Evolutionary conservation across 768 basidiomycete species (phyloP), one percentile per base, ranked within the genome.

Genomic region (Obba rivulosa): DNA sequence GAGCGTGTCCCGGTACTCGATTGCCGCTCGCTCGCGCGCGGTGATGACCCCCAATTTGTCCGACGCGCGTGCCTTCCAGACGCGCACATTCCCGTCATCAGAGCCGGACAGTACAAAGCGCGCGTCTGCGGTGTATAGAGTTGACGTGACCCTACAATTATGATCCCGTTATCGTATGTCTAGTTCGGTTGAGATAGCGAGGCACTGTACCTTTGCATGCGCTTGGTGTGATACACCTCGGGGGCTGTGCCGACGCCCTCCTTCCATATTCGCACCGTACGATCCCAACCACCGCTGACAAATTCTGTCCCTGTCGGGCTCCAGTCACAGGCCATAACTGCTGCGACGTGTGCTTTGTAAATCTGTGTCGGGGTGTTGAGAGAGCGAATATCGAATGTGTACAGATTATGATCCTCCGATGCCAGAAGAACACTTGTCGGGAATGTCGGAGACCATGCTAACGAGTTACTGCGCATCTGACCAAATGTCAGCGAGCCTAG

Each of bases 361-460:
- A 98, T 88, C 52, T 95, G 89, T 2, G 82, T 89, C 3, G 96
- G 92, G 2, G 78, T 73, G 11, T 78, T 69, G 20, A 99, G 76
- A 47, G 87, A 80, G 37, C 96, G 80, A 43, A 98, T 86, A 61
- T 99, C 96, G 65, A 96, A 99, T 0, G 96, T 97, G 66, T 98
- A 98, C 21, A 98, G 76, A 60, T 97, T 96, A 70, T 98, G 94
- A 61, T 98, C 95, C 72, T 98, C 96, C 0, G 94, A 97, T n/a
- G 91, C 96, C 7, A 98, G 79, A 8, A 99, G 79, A 34, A 97
- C 70, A 3, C 85, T 74, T 0, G 94, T 97, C 3, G 96, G 96
- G 62, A 93, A 85, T 0, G 92, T 95, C 0, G 96, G 96, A 23
- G 92, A 97, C 94, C 94, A 99, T 13, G 92, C 78, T 1, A 99